Percentiles rank a stretch among this genome's conserved stretches.
Evolutionary conservation across 2,329 filamentous ascomycete genomes (phyloP).

Genomic region (Calcarisporium arbuscula): DNA sequence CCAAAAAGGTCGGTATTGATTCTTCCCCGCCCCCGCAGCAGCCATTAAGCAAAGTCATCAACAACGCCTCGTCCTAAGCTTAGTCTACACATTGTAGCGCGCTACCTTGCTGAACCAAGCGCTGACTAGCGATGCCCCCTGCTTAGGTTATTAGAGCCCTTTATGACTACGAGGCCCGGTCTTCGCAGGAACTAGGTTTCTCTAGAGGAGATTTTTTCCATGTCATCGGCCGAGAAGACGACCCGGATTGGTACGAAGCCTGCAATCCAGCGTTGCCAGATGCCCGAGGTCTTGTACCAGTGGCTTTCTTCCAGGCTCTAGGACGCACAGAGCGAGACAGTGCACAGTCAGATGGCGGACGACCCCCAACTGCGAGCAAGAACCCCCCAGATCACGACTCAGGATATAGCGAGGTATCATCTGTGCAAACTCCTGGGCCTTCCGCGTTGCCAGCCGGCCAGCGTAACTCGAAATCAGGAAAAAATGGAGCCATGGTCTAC

Average conservation of each 20-base stretch:
- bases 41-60: too few species aligned
- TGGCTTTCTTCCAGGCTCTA: conserved; percentile 86
- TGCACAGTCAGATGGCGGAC: conserved; percentile 57
- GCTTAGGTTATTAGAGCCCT: conserved; percentile 92
- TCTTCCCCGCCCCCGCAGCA: too few species aligned
- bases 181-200: conserved; percentile 77
- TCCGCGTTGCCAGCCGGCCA: conserved; percentile 26
- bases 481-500: conserved; percentile 82
- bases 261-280: conserved; percentile 88
- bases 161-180: conserved; percentile 81
- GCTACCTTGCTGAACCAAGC: too few species aligned
- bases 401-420: conserved; percentile 53
- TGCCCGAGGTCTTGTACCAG: conserved; percentile 85
- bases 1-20: conserved; percentile 79
- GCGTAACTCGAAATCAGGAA: conserved; percentile 45
- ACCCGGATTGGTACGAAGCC: conserved; percentile 94
- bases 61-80: too few species aligned
- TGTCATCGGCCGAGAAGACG: conserved; percentile 92
- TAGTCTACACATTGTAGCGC: too few species aligned
- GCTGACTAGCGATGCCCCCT: too few species aligned
- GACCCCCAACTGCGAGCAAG: conserved; percentile 42
- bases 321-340: conserved; percentile 91
- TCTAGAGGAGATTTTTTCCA: conserved; percentile 96
- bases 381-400: conserved; percentile 82
- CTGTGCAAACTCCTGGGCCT: conserved; percentile 8